Conservation (phyloP, 768 basidiomycete genomes). For the Trametes cingulata region DNA sequence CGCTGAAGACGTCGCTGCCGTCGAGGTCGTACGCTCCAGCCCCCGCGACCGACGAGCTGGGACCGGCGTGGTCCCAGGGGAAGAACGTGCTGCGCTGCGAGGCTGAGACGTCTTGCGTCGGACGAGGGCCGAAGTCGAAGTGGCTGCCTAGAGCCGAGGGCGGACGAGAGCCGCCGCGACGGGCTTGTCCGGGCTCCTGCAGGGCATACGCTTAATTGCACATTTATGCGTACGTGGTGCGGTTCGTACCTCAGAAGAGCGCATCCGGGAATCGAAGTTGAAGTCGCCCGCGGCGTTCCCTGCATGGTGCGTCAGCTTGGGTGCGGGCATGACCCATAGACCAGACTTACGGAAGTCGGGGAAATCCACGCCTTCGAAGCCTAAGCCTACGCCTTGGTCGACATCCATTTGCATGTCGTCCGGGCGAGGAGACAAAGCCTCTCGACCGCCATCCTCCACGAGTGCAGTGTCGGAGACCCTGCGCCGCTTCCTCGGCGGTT, state of each 20-base stretch:
- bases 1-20: constrained; percentile 47
- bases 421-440: neutral
- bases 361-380: constrained; percentile 14
- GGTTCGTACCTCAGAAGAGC: constrained; percentile 60
- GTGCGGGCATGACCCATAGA: neutral
- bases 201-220: neutral
- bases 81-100: constrained; percentile 74
- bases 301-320: neutral
- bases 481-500: constrained; percentile 50
- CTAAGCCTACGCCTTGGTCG: constrained; percentile 30
- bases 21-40: constrained; percentile 37
- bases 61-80: constrained; percentile 81
- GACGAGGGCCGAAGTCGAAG: constrained; percentile 46
- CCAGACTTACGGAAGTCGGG: constrained; percentile 16
- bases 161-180: constrained; percentile 60
- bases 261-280: constrained; percentile 33
- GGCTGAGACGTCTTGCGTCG: constrained; percentile 40
- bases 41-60: constrained; percentile 54
- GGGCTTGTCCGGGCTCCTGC: constrained; percentile 85
- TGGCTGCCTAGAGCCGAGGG: constrained; percentile 52
- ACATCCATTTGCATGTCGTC: constrained; percentile 15
- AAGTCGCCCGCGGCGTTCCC: constrained; percentile 8
- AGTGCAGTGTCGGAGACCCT: constrained; percentile 34
- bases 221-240: neutral
- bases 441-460: neutral